These are phyloP conservation scores for Emergomyces orientalis DNA, from an alignment of 2,329 filamentous ascomycete genomes.

Conservation along the genomic window DNA sequence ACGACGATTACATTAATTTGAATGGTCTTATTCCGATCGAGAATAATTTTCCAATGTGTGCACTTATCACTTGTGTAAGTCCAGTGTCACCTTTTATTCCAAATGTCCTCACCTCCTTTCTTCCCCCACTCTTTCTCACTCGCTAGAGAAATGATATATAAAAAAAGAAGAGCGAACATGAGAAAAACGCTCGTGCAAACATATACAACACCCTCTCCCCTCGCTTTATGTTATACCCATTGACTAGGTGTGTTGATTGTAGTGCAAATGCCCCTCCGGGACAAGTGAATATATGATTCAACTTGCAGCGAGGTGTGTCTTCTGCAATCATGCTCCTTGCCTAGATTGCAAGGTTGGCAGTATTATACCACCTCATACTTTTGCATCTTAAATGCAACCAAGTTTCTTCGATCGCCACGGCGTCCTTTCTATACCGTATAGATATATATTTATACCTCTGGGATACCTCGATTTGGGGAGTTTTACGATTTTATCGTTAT, in stretches of 20 bases:
- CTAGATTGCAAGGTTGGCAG: conserved; percentile 1
- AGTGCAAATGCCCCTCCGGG: conserved; percentile 11
- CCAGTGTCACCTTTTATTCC: background rate
- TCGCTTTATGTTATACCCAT: background rate
- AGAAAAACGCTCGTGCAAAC: background rate
- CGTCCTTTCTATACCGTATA: background rate
- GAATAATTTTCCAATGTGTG: background rate
- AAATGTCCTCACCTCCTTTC: background rate
- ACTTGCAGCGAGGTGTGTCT: conserved; percentile 5
- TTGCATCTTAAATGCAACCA: background rate
- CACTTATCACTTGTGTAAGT: conserved; percentile 13
- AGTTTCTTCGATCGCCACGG: background rate
- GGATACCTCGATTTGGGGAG: background rate
- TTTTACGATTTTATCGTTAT: background rate
- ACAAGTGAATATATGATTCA: conserved; percentile 7
- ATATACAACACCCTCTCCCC: background rate
- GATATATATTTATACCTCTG: background rate
- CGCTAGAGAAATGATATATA: background rate
- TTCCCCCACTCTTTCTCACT: background rate
- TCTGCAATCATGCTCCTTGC: conserved; percentile 13
- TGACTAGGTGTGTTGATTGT: background rate
- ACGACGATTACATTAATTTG: background rate
- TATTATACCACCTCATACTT: background rate
- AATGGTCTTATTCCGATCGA: background rate
- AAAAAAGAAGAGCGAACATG: background rate